Base-by-base conservation (phyloP, 768 basidiomycete species). In the Trametes punicea region DNA sequence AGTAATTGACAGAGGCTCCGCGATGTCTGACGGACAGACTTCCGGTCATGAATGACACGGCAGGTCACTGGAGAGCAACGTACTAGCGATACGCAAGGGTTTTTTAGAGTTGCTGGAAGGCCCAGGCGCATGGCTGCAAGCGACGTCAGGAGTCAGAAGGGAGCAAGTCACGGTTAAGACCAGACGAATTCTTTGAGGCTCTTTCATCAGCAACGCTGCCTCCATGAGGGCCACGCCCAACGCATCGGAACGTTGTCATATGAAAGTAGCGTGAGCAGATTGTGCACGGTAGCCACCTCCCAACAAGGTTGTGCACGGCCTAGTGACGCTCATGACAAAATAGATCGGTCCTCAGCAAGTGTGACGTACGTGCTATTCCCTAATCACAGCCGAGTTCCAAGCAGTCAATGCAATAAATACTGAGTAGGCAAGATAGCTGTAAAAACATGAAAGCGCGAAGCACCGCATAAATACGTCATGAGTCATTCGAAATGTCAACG, bases 331-430 rank as follows among this genome's bases (percentile, higher is more conserved):
- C n/a, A n/a, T n/a, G n/a, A n/a, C n/a, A n/a, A n/a, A n/a, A n/a
- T n/a, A n/a, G n/a, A n/a, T n/a, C n/a, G n/a, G n/a, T n/a, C n/a
- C n/a, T n/a, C n/a, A n/a, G n/a, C n/a, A n/a, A n/a, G n/a, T n/a
- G n/a, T n/a, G n/a, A n/a, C n/a, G n/a, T n/a, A n/a, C n/a, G n/a
- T n/a, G n/a, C n/a, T n/a, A n/a, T n/a, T n/a, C n/a, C n/a, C n/a
- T n/a, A n/a, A n/a, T n/a, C n/a, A 44, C 15, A 38, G 15, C 36
- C 36, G 39, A 44, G n/a, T 31, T 42, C 40, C 29, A 44, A 44
- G 25, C 25, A 47, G 38, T 39, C 54, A 18, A 23, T 48, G 51
- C 51, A 55, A n/a, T 55, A 55, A 55, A 47, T 55, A 55, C 54
- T 55, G 48, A 55, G 54, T 46, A 55, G 48, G 31, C 40, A 46